Conservation (phyloP, 768 basidiomycete species). For the Harrya chromipes region DNA sequence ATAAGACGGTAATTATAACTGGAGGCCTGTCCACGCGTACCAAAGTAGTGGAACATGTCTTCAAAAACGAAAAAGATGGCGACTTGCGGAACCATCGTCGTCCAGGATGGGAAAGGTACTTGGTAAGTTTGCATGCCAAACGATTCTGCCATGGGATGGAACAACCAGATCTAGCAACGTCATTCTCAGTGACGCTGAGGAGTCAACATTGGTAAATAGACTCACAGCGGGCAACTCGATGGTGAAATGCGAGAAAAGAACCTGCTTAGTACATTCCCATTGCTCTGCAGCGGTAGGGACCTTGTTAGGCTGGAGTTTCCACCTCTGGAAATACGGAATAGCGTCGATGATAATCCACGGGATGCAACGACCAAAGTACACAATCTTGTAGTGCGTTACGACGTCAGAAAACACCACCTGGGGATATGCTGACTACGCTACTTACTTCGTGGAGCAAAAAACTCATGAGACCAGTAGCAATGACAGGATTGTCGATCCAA, state of each 20-base stretch:
- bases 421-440: not conserved
- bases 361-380: constrained; percentile 93
- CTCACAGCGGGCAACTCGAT: constrained; percentile 86
- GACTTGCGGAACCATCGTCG: constrained; percentile 71
- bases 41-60: constrained; percentile 91
- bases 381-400: constrained; percentile 50
- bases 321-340: constrained; percentile 89
- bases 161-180: constrained; percentile 70
- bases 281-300: constrained; percentile 78
- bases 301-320: constrained; percentile 91
- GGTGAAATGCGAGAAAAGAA: constrained; percentile 93
- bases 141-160: constrained; percentile 85
- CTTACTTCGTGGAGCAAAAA: constrained; percentile 93
- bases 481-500: constrained; percentile 80
- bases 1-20: not conserved
- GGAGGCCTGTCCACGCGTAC: constrained; percentile 35
- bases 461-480: constrained; percentile 92
- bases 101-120: constrained; percentile 81
- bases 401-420: not conserved
- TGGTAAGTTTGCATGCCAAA: constrained; percentile 92
- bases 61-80: constrained; percentile 93
- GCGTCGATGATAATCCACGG: constrained; percentile 96
- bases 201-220: constrained; percentile 2
- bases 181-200: not conserved
- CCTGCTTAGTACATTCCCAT: constrained; percentile 94